These are phyloP conservation scores for Fraxinus anomala DNA, from an alignment of 257 asterid species.

Conservation along the genomic window DNA sequence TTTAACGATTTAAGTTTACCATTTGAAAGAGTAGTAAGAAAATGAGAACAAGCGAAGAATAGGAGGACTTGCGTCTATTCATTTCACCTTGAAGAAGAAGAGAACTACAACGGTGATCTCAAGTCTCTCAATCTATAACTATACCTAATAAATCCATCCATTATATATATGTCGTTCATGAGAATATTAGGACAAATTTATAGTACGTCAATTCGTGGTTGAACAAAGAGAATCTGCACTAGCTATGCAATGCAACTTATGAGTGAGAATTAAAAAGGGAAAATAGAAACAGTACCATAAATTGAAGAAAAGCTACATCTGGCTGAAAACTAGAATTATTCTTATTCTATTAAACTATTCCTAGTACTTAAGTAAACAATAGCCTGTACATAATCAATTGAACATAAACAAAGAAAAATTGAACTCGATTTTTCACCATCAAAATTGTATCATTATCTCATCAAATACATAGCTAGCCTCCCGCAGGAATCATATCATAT, in stretches of 20 bases:
- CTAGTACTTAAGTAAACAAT: slow-evolving; percentile 26
- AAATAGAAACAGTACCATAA: slow-evolving; percentile 11
- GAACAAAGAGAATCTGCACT: background rate
- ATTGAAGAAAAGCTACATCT: background rate
- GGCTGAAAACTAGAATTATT: slow-evolving; percentile 32
- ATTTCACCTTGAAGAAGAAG: background rate
- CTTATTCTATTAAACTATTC: slow-evolving; percentile 30
- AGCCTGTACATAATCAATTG: slow-evolving; percentile 31
- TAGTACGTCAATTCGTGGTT: background rate
- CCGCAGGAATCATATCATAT: slow-evolving; percentile 61
- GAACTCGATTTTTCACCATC: slow-evolving; percentile 29
- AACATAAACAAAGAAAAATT: slow-evolving; percentile 4
- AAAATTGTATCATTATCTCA: slow-evolving; percentile 38
- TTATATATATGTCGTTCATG: background rate
- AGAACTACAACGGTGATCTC: background rate
- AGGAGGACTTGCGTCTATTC: background rate
- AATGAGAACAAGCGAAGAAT: background rate
- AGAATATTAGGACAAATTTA: background rate
- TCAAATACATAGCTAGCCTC: slow-evolving; percentile 40
- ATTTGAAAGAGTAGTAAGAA: too few species aligned
- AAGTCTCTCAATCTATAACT: background rate
- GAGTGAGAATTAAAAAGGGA: background rate
- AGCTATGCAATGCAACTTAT: background rate
- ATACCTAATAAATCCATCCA: too few species aligned
- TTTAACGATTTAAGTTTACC: background rate